Evolutionary conservation across 1,284 basidiomycete genomes (phyloP).

Genomic region (Agaricales sp.): DNA sequence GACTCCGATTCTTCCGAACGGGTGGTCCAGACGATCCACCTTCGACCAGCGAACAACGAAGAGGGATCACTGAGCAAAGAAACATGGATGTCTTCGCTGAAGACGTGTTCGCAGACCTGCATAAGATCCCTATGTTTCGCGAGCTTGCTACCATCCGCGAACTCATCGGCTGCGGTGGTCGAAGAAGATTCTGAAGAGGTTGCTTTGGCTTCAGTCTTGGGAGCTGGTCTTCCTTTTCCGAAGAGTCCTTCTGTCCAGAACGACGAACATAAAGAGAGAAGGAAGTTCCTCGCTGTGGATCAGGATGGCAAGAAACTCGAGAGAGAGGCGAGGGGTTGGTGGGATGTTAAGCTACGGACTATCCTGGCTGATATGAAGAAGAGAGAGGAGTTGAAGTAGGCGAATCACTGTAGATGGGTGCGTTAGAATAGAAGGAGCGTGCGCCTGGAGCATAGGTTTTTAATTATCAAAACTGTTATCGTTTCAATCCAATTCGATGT

Average conservation of each 20-base stretch:
- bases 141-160: neutral
- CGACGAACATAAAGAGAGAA: too few relatives aligned
- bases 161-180: neutral
- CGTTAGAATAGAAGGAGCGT: too few relatives aligned
- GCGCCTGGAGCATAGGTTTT: too few relatives aligned
- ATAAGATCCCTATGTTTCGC: neutral
- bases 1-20: too few relatives aligned
- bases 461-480: too few relatives aligned
- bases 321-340: neutral
- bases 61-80: neutral
- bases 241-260: neutral
- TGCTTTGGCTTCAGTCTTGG: neutral
- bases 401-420: too few relatives aligned
- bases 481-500: too few relatives aligned
- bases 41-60: neutral
- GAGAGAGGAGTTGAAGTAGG: neutral
- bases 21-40: neutral
- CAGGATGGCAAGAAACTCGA: neutral
- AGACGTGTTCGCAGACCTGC: neutral
- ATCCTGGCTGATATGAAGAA: neutral
- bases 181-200: neutral
- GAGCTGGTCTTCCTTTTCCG: neutral
- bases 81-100: neutral
- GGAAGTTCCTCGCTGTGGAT: neutral
- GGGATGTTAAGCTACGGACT: neutral